Evolutionary conservation across 2,329 filamentous ascomycete genomes (phyloP), one percentile per base, ranked within the genome.

Genomic region (Colletotrichum aenigma): DNA sequence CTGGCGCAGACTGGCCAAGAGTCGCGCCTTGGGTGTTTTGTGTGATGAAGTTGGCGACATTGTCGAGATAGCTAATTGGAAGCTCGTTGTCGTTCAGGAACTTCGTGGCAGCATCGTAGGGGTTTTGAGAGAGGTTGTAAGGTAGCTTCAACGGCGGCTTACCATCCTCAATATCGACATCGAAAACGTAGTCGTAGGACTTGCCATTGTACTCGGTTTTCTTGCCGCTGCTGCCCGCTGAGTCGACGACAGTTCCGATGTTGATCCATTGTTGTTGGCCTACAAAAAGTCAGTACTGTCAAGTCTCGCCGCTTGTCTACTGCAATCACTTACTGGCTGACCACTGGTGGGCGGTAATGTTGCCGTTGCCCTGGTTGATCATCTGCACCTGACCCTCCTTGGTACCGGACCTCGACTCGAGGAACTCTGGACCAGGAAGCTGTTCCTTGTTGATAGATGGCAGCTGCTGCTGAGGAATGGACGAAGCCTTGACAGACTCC

Each of bases 371-470:
- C 83, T 98, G 94, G 75, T 91, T 92, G 80, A 98, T 96, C 92
- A 98, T 97, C 80, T 97, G 94, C 7, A 98, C 94, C 82, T 99
- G 96, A 1, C 97, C 97, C 78, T 99, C 97, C 84, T 98, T 98
- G n/a, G 95, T 97, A 5, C 97, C 97, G 0, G 93, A 92, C 79
- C 96, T 96, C 71, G 91, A 91, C 70, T 92, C 91, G 10, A 99
- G 87, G 80, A 98, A 98, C 21, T 97, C 95, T 16, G 95, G 95
- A 0, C 96, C 95, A 0, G 96, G 96, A 1, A 98, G 88, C 81
- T 97, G 93, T 84, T 98, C 96, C 83, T 98, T 98, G 85, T 98
- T 96, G 84, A 98, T 92, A 6, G 92, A 91, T 2, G 94, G 93
- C 24, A 96, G 87, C 77, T 96, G 94, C 81, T 98, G 94, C 81